These are phyloP conservation scores for Tetracladium maxilliforme DNA, from an alignment of 2,329 filamentous ascomycete genomes.

Conservation along the genomic window DNA sequence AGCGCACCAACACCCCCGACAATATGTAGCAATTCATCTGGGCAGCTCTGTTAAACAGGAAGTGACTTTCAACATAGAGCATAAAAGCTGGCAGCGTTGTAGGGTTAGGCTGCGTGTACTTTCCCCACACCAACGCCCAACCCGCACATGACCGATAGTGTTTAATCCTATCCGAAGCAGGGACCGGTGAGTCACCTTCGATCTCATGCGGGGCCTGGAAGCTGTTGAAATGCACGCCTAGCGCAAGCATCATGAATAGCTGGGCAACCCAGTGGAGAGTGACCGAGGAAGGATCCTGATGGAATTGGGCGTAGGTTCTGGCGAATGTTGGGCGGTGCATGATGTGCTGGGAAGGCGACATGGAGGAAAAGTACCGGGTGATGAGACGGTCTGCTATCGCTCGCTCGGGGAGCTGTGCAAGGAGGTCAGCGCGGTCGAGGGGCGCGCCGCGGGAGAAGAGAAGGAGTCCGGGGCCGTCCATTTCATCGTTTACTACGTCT, in stretches of 20 bases:
- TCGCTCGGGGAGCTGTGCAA: slow-evolving; percentile 30
- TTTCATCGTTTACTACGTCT: slow-evolving; percentile 11
- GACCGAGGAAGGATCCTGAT: too few relatives aligned
- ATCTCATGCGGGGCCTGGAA: slow-evolving; percentile 27
- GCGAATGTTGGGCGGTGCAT: slow-evolving; percentile 36
- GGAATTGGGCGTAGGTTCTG: slow-evolving; percentile 20
- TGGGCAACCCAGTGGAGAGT: slow-evolving; percentile 37
- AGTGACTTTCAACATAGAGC: slow-evolving; percentile 36
- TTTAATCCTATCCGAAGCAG: slow-evolving; percentile 30
- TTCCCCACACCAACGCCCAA: slow-evolving; percentile 33
- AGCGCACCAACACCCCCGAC: slow-evolving; percentile 30
- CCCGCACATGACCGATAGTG: slow-evolving; percentile 32
- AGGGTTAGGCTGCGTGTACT: slow-evolving; percentile 32
- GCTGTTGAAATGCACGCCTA: slow-evolving; percentile 7
- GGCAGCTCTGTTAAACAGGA: slow-evolving; percentile 31
- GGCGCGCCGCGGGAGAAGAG: slow-evolving; percentile 23
- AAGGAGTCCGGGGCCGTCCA: slow-evolving; percentile 15
- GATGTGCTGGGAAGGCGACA: slow-evolving; percentile 34
- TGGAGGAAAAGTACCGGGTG: slow-evolving; percentile 35
- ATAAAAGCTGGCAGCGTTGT: slow-evolving; percentile 34
- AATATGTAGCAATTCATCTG: slow-evolving; percentile 40
- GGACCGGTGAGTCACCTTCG: slow-evolving; percentile 24
- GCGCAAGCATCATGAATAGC: slow-evolving; percentile 21
- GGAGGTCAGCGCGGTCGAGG: slow-evolving; percentile 23
- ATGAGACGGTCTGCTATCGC: slow-evolving; percentile 32